A percentile compares a stretch with the other conserved stretches of the same genome.
Conservation (phyloP, 768 basidiomycete genomes). For the Boletus rufocinnamomeus region DNA sequence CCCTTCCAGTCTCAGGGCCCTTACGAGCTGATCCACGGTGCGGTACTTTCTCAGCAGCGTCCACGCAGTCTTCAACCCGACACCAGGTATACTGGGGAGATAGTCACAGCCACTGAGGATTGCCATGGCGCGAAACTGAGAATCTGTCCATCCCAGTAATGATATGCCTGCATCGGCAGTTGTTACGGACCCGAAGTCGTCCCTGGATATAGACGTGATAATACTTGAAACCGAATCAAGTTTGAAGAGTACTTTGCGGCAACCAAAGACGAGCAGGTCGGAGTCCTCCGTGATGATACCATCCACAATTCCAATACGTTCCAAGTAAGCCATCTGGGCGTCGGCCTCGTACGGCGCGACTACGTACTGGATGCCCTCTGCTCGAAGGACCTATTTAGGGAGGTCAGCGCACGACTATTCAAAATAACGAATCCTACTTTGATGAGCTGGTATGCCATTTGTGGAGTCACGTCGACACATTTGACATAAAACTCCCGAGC, state of each 20-base stretch:
- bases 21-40: conserved; percentile 81
- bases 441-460: conserved; percentile 97
- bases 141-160: conserved; percentile 85
- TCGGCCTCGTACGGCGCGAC: conserved; percentile 99
- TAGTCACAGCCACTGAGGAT: conserved; percentile 94
- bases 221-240: conserved; percentile 69
- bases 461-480: conserved; percentile 92
- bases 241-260: conserved; percentile 90
- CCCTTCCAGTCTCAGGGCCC: conserved; percentile 75
- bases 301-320: conserved; percentile 77
- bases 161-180: conserved; percentile 60
- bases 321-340: conserved; percentile 92
- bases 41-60: conserved; percentile 79
- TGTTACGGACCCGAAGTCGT: conserved; percentile 64
- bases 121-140: conserved; percentile 90
- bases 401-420: conserved; percentile 7
- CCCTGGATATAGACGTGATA: conserved; percentile 65
- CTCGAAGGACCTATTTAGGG: conserved; percentile 69
- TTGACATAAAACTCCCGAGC: conserved; percentile 90
- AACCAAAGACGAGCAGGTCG: conserved; percentile 97
- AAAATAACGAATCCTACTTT: conserved; percentile 55
- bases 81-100: conserved; percentile 83
- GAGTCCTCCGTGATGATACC: conserved; percentile 98
- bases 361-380: conserved; percentile 78
- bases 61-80: conserved; percentile 94